These are phyloP conservation scores for Dysphania ambrosioides DNA, from an alignment of 148 eudicot species.

Conservation along the genomic window DNA sequence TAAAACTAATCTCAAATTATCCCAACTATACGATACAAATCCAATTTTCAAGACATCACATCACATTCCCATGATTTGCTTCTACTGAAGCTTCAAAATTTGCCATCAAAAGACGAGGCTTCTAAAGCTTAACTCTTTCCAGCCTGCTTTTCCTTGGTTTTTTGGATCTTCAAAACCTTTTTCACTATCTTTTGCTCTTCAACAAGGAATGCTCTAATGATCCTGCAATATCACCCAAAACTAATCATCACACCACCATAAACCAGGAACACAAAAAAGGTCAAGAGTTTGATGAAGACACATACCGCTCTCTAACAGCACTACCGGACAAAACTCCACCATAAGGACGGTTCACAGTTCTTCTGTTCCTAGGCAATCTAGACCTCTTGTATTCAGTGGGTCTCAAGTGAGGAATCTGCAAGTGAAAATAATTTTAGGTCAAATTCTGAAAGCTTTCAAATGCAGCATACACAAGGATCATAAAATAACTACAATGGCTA, in stretches of 20 bases:
- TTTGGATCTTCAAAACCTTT: constrained; percentile 86
- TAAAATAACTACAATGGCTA: neutral
- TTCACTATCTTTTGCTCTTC: constrained; percentile 87
- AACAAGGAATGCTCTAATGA: constrained; percentile 69
- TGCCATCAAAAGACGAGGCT: constrained; percentile 10
- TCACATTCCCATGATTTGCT: constrained; percentile 30
- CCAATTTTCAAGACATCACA: constrained; percentile 21
- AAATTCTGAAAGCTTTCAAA: neutral
- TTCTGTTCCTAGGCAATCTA: constrained; percentile 66
- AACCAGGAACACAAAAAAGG: too few relatives aligned
- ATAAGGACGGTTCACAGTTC: constrained; percentile 80
- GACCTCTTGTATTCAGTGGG: constrained; percentile 77
- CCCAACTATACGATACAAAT: constrained; percentile 26
- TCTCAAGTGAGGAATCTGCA: constrained; percentile 81
- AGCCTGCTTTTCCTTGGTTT: constrained; percentile 66
- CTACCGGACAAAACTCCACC: constrained; percentile 75
- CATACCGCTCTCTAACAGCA: constrained; percentile 71
- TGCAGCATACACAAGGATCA: neutral
- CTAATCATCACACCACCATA: neutral
- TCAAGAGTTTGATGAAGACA: neutral
- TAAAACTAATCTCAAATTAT: constrained; percentile 19
- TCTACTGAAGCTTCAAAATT: constrained; percentile 30
- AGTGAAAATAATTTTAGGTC: neutral
- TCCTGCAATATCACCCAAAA: constrained; percentile 33
- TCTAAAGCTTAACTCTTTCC: constrained; percentile 31